These are phyloP conservation scores for Cicer bijugum DNA, from an alignment of 306 rosid genomes.

Conservation along the genomic window DNA sequence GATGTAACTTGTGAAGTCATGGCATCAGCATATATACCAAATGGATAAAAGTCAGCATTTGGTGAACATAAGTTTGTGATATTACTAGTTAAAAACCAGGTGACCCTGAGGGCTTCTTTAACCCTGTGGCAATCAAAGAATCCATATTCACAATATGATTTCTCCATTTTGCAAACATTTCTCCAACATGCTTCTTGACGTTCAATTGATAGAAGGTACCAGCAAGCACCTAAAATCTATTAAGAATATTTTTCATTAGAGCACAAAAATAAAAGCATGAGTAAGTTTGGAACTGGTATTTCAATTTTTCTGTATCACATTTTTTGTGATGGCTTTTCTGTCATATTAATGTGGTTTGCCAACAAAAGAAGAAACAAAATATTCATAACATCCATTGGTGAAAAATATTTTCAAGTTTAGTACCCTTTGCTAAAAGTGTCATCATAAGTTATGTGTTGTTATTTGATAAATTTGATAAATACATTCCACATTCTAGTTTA, in stretches of 20 bases:
- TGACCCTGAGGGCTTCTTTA: constrained; percentile 48
- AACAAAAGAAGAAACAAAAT: too few relatives aligned
- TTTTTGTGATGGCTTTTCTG: background rate
- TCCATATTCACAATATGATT: constrained; percentile 52
- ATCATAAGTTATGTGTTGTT: too few relatives aligned
- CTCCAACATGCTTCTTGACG: constrained; percentile 96
- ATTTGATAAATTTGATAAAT: too few relatives aligned
- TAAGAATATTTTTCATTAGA: constrained; percentile 34
- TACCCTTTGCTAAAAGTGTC: too few relatives aligned
- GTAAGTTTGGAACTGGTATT: background rate
- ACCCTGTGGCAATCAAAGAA: constrained; percentile 67
- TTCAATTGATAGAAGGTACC: constrained; percentile 86
- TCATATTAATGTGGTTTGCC: background rate
- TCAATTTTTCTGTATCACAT: background rate
- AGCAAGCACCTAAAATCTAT: constrained; percentile 93
- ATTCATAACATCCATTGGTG: too few relatives aligned
- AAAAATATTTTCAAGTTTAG: too few relatives aligned
- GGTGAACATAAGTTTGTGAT: constrained; percentile 68
- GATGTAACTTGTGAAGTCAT: constrained; percentile 64
- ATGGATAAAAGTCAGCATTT: constrained; percentile 49
- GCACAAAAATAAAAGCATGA: background rate
- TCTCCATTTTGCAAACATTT: constrained; percentile 59
- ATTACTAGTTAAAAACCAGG: constrained; percentile 74
- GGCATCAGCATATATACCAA: constrained; percentile 88
- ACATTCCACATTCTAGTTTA: constrained; percentile 2